Evolutionary conservation across 2,329 filamentous ascomycete species (phyloP), one percentile per base, ranked within the genome.

Genomic region (Blastomyces silverae): DNA sequence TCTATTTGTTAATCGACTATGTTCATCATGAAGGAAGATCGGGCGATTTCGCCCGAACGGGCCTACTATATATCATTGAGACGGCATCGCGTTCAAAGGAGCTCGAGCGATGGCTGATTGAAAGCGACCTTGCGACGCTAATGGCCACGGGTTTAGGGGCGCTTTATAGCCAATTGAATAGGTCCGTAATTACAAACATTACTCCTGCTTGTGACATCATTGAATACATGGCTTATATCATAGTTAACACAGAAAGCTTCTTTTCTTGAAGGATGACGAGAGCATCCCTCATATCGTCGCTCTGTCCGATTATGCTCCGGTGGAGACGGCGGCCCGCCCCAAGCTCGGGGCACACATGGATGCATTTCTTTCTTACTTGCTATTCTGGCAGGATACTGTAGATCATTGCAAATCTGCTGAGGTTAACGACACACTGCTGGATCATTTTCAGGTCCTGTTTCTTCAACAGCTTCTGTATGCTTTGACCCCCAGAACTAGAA

Each of bases 341-440:
- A 88, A 91, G 66, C 92, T 95, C 67, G 89, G 91, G 71, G 84
- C 87, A n/a, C 91, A 97, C 71, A 85, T 97, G 72, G 88, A 93
- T 64, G 96, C 92, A 0, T 99, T 99, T 72, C 82, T 99, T 53
- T 96, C 94, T 0, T 95, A 97, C 73, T 83, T 99, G 60, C 82
- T 95, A 6, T 99, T 99, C 74, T 99, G 94, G 94, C 94, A 99
- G 78, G 94, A 99, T 75, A 92, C 97, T 44, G 81, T 99, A 66
- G 94, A 97, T 75, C 93, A 97, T 77, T 99, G 94, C 79, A 87
- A 88, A 71, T 97, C 93, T 3, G 82, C 87, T 0, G 93, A 97
- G 73, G 91, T 99, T 70, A 94, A 93, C 74, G 91, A 91, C 69
- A 97, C 92, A 0, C 81, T 99, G 61, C 83, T 99, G 42, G 94